A percentile compares a stretch with the other conserved stretches of the same genome.
phyloP scores from a whole-genome alignment of 2,329 filamentous ascomycete species.

The Tolypocladium ophioglossoides region DNA sequence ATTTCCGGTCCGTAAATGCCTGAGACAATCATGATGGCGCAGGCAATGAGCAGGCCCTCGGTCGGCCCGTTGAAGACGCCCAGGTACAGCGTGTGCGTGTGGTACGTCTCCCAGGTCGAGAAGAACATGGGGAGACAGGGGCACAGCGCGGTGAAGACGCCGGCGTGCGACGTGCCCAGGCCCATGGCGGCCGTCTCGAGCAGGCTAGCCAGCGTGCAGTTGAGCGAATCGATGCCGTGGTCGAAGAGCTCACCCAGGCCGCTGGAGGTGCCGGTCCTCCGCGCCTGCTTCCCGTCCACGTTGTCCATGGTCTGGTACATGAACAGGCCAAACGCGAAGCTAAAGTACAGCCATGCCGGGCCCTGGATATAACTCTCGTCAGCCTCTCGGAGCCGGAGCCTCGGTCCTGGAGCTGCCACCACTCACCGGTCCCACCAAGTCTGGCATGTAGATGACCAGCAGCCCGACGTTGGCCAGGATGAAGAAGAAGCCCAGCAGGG shows the following conservation, averaged over 20 bases:
- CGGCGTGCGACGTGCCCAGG: constrained; percentile 70
- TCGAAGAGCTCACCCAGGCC: constrained; percentile 95
- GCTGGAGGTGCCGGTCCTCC: constrained; percentile 88
- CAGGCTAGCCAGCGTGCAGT: constrained; percentile 87
- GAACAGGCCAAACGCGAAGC: constrained; percentile 91
- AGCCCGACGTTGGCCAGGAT: constrained; percentile 73
- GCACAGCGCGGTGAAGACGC: constrained; percentile 82
- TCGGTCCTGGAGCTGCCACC: neutral
- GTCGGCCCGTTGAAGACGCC: constrained; percentile 96
- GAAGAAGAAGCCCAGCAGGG: constrained; percentile 87
- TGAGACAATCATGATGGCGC: constrained; percentile 73
- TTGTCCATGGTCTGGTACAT: constrained; percentile 99
- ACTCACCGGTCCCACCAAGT: constrained; percentile 78
- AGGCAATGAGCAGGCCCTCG: constrained; percentile 85
- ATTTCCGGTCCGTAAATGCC: constrained; percentile 82
- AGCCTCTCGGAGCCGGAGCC: neutral
- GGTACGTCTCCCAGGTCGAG: constrained; percentile 98
- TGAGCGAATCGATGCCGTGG: constrained; percentile 95
- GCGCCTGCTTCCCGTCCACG: constrained; percentile 93
- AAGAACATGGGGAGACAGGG: constrained; percentile 98
- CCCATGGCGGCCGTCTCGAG: constrained; percentile 91
- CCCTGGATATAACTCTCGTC: constrained; percentile 37
- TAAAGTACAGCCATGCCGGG: constrained; percentile 88
- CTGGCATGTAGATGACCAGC: constrained; percentile 73
- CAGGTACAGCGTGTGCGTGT: constrained; percentile 93